Conservation (phyloP, 345 rosid species). For the Eucalyptus lansdowneana region DNA sequence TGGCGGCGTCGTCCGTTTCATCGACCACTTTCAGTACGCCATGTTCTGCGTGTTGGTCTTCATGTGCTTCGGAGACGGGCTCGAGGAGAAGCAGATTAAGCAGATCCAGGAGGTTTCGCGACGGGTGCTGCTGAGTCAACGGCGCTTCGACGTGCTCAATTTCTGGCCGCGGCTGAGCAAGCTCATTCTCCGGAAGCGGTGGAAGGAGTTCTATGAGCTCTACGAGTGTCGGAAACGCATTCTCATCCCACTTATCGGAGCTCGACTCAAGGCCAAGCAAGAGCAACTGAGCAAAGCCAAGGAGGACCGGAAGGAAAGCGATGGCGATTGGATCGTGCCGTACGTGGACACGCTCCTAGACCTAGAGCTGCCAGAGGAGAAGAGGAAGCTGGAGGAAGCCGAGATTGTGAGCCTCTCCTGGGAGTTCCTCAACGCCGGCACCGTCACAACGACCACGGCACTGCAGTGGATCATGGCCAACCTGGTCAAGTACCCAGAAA, state of each 20-base stretch:
- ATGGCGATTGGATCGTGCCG: not conserved
- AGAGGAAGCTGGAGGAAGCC: not conserved
- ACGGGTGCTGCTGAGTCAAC: not conserved
- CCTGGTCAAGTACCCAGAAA: not conserved
- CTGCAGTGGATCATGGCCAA: conserved; percentile 3
- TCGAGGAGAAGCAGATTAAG: not conserved
- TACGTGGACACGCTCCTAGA: not conserved
- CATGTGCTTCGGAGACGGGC: not conserved
- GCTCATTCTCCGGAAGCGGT: not conserved
- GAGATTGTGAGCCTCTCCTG: not conserved
- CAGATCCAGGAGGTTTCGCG: not conserved
- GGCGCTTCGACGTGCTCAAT: not conserved
- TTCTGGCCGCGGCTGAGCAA: no score
- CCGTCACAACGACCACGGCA: not conserved
- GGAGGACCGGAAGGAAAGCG: not conserved
- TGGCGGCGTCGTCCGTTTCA: no score
- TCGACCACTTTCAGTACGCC: no score
- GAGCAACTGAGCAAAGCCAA: not conserved
- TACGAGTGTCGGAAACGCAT: not conserved
- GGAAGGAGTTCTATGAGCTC: not conserved
- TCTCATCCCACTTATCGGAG: not conserved
- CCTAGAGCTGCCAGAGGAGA: not conserved
- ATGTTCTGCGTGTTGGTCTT: no score
- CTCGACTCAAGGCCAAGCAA: not conserved
- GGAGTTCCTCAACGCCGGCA: not conserved